These are phyloP conservation scores for Carex arenaria DNA, from an alignment of 202 grass and related monocot species.

Conservation along the genomic window DNA sequence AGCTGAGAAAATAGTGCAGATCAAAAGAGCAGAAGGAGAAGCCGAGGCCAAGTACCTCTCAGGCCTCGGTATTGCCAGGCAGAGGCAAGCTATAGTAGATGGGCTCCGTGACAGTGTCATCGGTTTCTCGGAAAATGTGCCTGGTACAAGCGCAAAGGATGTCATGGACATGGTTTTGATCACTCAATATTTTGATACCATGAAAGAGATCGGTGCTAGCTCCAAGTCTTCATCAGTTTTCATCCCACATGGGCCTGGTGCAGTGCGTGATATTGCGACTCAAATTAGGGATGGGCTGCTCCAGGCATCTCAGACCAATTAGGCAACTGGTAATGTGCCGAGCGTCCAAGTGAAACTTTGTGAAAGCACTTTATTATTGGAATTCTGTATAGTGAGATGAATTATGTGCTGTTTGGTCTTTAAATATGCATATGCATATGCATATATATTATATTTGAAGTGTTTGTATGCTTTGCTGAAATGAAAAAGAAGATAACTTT, in stretches of 20 bases:
- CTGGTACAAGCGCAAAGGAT: slow-evolving; percentile 63
- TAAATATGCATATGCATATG: not conserved
- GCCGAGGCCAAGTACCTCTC: slow-evolving; percentile 61
- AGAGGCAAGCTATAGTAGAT: slow-evolving; percentile 63
- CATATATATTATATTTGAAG: not conserved
- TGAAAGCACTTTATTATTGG: not conserved
- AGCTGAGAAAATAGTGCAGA: slow-evolving; percentile 69
- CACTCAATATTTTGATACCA: slow-evolving; percentile 57
- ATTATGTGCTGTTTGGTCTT: not conserved
- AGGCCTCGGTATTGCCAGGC: slow-evolving; percentile 55
- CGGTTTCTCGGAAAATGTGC: slow-evolving; percentile 55
- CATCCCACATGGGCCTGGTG: slow-evolving; percentile 66
- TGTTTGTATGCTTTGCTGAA: not conserved
- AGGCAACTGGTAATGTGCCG: not conserved
- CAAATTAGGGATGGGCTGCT: slow-evolving; percentile 55
- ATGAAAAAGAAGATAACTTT: not conserved
- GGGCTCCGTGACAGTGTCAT: slow-evolving; percentile 60
- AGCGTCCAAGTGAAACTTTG: not conserved
- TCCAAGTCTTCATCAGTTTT: slow-evolving; percentile 69
- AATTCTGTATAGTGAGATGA: not conserved
- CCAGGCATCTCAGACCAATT: slow-evolving; percentile 28
- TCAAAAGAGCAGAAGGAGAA: slow-evolving; percentile 69
- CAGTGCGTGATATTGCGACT: slow-evolving; percentile 46
- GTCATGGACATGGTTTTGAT: slow-evolving; percentile 65
- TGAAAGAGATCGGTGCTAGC: slow-evolving; percentile 63